Percentiles rank a stretch among this genome's conserved stretches.
Conservation (phyloP, 768 basidiomycete genomes). For the Xerocomellus amylosporus region DNA sequence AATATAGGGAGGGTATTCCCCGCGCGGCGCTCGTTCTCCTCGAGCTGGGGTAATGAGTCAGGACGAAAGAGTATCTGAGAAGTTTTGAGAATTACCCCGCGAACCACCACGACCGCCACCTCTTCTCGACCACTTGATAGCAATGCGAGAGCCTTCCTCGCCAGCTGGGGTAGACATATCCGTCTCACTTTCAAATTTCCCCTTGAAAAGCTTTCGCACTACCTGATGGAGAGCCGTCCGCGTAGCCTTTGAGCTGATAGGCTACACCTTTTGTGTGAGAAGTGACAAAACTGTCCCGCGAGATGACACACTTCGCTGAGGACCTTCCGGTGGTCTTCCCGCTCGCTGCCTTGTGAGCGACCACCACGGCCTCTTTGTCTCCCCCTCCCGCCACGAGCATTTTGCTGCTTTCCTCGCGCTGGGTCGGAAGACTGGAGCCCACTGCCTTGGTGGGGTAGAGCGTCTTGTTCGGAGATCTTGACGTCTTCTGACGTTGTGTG, state of each 20-base stretch:
- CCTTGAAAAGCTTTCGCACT: constrained; percentile 76
- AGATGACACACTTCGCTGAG: constrained; percentile 69
- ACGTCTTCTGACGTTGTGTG: constrained; percentile 33
- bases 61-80: background rate
- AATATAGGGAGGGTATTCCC: constrained; percentile 80
- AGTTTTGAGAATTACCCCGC: constrained; percentile 24
- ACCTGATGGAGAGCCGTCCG: constrained; percentile 81
- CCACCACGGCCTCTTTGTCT: constrained; percentile 46
- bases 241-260: constrained; percentile 75
- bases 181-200: constrained; percentile 83
- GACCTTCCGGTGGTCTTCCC: constrained; percentile 72
- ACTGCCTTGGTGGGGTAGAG: background rate
- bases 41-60: constrained; percentile 17
- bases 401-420: constrained; percentile 40
- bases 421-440: constrained; percentile 27
- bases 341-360: constrained; percentile 36
- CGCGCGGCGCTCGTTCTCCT: constrained; percentile 51
- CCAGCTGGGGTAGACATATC: constrained; percentile 47
- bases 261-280: constrained; percentile 44
- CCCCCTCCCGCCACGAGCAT: constrained; percentile 40
- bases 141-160: constrained; percentile 73
- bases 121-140: constrained; percentile 71
- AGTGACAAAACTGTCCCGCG: constrained; percentile 6
- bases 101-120: constrained; percentile 47
- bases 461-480: constrained; percentile 12